Evolutionary conservation across 1,139 yeast genomes (phyloP), one percentile per base, ranked within the genome.

Genomic region (Saccharomyces hybrid): DNA sequence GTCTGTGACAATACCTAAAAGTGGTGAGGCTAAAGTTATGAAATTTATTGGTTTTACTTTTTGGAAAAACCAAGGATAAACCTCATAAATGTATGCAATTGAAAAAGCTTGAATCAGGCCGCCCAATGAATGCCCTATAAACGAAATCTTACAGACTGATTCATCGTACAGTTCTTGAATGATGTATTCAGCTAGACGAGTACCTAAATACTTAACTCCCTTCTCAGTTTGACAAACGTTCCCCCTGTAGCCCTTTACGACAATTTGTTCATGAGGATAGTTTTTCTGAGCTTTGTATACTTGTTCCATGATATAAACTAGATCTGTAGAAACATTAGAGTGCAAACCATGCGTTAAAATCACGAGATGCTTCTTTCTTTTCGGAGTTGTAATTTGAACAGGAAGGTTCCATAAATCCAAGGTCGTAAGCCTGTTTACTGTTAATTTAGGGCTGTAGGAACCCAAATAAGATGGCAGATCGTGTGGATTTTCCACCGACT

Each of bases 61-160:
- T 28, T 78, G 66, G 61, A 91, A 88, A 57, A 85, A 81, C 73
- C 83, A 80, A 0, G 96, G 93, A 64, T 82, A 82, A 59, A 82
- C 83, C 53, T 78, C 76, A 51, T 82, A 79, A 42, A 86, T 78
- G 67, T 89, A 88, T 0, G 96, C 95, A 48, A 91, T 80, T 1
- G 97, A 93, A 74, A 88, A 91, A 0, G 95, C 82, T 70, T 91
- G 97, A 3, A 86, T 84, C 50, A 88, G 75, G 0, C 98, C 98
- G 27, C 98, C 98, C 41, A 91, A 73, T 0, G 97, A 90, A 69
- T 91, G 98, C 1, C 90, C 96, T 38, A 91, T 76, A 63, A 91
- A 90, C 1, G 97, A 89, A 3, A 91, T 82, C 61, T 80, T 83
- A 1, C 70, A 66, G 2, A 85, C 79, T 51, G 75, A 73, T 8